Evolutionary conservation across 2,329 filamentous ascomycete genomes (phyloP), one percentile per base, ranked within the genome.

Genomic region (Nemania bipapillata): DNA sequence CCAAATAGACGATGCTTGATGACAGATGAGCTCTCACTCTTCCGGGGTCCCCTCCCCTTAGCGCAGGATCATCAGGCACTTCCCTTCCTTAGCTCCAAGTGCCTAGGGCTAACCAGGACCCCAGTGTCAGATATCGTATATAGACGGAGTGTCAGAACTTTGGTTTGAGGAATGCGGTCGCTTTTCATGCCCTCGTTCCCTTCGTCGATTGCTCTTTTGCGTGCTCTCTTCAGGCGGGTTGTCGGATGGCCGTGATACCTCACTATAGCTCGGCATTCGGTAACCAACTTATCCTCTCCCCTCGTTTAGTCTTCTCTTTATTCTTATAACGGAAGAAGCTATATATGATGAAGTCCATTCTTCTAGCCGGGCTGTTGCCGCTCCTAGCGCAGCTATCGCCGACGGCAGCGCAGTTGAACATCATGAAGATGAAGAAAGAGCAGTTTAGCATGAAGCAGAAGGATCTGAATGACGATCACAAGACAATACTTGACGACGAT

Each of bases 381-480:
- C 57, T 69, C 12, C 32, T 69, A 52, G 63, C 63, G 17, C 59
- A 58, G 20, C n/a, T 67, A 9, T 55, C 59, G 37, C 56, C 54
- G n/a, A 60, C 53, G 9, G 40, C 28, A 11, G 50, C 58, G 3
- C 50, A 61, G 20, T 30, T 42, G 17, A 15, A 42, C 12, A 35
- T 42, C 54, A 54, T 35, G 58, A 54, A 59, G 49, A 35, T 47
- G 53, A 65, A 24, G 49, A 65, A 55, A 45, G 20, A 54, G 28
- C 54, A 37, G 15, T 57, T 57, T 26, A 47, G 55, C 12, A 68
- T 68, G 63, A 70, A 60, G 42, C 20, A 63, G 5, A 61, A 52
- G 47, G 28, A 52, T 24, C 24, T 66, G 26, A 47, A 42, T 30
- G 55, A 62, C 3, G 52, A 60, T 4, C 50, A 64, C 22, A 54